Conservation (phyloP, 1,284 basidiomycete genomes). For the Cryptococcus jaspeensis region DNA sequence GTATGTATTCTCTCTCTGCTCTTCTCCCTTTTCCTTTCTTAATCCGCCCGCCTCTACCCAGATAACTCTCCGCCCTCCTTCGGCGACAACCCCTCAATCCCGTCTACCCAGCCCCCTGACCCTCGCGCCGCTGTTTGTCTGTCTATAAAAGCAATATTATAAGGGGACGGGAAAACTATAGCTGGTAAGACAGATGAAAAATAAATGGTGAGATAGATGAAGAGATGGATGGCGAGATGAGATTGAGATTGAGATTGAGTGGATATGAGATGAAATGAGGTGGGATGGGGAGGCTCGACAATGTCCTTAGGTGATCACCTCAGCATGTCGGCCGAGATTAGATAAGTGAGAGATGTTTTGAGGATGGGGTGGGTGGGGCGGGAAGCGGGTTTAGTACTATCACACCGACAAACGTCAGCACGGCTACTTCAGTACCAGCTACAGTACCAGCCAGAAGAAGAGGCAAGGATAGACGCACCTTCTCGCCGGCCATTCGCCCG, state of each 20-base stretch:
- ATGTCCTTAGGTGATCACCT: too few relatives aligned
- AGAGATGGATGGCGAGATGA: too few relatives aligned
- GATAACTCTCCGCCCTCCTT: too few relatives aligned
- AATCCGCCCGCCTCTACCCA: not conserved
- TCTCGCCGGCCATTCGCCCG: slow-evolving; percentile 49
- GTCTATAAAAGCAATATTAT: slow-evolving; percentile 1
- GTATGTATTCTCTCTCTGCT: not conserved
- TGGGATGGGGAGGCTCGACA: too few relatives aligned
- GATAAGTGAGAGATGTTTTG: not conserved
- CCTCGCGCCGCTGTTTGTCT: not conserved
- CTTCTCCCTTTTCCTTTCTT: not conserved
- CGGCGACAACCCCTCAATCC: too few relatives aligned
- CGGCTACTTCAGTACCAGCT: too few relatives aligned
- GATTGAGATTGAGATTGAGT: too few relatives aligned
- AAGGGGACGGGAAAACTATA: not conserved
- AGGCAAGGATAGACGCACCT: slow-evolving; percentile 17
- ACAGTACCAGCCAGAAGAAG: not conserved
- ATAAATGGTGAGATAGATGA: not conserved
- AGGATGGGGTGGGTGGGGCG: not conserved
- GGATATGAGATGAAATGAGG: too few relatives aligned
- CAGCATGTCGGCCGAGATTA: not conserved
- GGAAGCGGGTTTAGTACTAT: slow-evolving; percentile 6
- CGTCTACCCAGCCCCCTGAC: too few relatives aligned
- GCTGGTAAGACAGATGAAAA: not conserved
- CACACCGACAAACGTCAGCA: not conserved